Base-by-base conservation (phyloP, 2,329 filamentous ascomycete species). In the Phoma sp. region DNA sequence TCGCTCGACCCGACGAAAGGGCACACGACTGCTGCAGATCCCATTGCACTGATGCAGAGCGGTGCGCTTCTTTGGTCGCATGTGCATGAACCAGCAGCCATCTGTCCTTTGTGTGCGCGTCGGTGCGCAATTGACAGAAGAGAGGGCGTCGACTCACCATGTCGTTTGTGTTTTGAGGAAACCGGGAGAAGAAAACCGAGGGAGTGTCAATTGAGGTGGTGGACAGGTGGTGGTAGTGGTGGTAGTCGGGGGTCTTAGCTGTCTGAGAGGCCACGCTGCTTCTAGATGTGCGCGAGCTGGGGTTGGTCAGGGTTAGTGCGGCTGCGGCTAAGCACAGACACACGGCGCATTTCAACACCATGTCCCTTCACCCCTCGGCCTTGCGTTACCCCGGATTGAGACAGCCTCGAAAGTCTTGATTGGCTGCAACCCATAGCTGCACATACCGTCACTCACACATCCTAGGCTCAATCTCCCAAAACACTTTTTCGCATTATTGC, bases 401-500 rank as follows among this genome's bases (percentile, higher is more conserved):
- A 33, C 25, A 32, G 37, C 35, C 3, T 40, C 37, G 18, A 11
- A 33, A 37, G 36, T 29, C 37, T 49, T 46, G 36, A 47, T 42
- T 50, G 52, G 52, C 41, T 37, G 30, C 10, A 33, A 30, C 37
- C 37, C 30, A 29, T n/a, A n/a, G 37, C 30, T 44, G 9, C 27
- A 29, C 6, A 9, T 29, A 29, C 3, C 27, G 9, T 14, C 18
- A 18, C 6, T 23, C 27, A 14, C 27, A 32, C 40, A 41, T n/a
- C 9, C 10, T 24, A 25, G 27, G 7, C 9, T 14, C 7, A 24
- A 11, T 10, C 10, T 35, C 44, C 32, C 32, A 64, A 63, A 58
- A 60, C 53, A 66, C 56, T 68, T 72, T 70, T 68, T 49, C 58
- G 61, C 68, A 69, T 70, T 42, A 62, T 62, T 59, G 52, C 63